Evolutionary conservation across 2,329 filamentous ascomycete species (phyloP), one percentile per base, ranked within the genome.

Genomic region (Fusarium sacchari): DNA sequence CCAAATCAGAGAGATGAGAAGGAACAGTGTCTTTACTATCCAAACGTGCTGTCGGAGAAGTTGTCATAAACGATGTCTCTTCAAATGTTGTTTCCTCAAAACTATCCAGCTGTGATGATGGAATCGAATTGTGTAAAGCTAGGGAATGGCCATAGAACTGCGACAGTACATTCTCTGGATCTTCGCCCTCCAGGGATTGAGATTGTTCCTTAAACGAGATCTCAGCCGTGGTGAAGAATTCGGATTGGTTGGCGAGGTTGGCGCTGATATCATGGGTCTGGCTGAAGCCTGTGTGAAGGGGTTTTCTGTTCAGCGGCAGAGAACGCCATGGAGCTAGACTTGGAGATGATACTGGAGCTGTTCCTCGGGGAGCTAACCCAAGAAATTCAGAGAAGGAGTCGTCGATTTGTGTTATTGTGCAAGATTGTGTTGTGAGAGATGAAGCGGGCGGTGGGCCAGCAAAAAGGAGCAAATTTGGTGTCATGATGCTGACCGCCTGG

Each of bases 101-200:
- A 37, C 79, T 77, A 9, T 79, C 78, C 24, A 91, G 83, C 67
- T 92, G 88, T 3, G 91, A 93, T 0, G 91, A 92, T 3, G 88
- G 82, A 8, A 92, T 81, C 20, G 90, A 88, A 71, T 93, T 87
- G 79, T 97, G 90, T 20, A 92, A 83, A 5, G 90, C 88, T 55
- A 97, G 87, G 0, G 94, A 96, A 77, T 96, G 90, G 72, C 96
- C 89, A 76, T 94, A 93, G 80, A 96, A 97, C 64, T 91, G 87
- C 7, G 89, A 88, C 7, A 91, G 81, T 1, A 85, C 71, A 24
- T 83, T 79, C 34, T 81, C 80, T 7, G 79, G 80, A 14, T 84
- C 84, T 53, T 82, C 81, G 24, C 69, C 50, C 5, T 77, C 72
- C 28, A 75, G 67, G 2, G 77, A 69, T 32, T 67, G 70, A 14